Percentiles rank a stretch among this genome's conserved stretches.
Evolutionary conservation across 176 grass and related monocot species (phyloP).

Genomic region (Oryza coarctata): DNA sequence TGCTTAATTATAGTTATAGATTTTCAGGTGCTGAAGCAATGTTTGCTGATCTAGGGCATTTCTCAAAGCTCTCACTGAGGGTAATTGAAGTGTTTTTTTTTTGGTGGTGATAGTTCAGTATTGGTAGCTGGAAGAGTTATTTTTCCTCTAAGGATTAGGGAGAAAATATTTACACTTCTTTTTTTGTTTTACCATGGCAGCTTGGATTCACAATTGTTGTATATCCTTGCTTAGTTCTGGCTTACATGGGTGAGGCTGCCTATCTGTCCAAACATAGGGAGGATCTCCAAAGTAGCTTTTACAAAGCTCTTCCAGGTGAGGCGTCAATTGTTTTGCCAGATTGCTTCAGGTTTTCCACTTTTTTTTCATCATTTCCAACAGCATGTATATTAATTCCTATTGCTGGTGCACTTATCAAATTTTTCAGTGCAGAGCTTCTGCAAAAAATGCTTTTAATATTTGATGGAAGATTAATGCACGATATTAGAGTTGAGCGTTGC

Average conservation of each 20-base stretch:
- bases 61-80: constrained; percentile 80
- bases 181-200: constrained; percentile 48
- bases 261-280: constrained; percentile 82
- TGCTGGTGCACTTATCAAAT: too few relatives aligned
- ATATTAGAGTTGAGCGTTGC: too few relatives aligned
- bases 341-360: neutral
- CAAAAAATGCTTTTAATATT: too few relatives aligned
- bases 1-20: neutral
- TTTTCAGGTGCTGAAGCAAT: constrained; percentile 86
- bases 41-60: constrained; percentile 97
- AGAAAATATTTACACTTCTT: constrained; percentile 16
- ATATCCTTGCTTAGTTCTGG: constrained; percentile 85
- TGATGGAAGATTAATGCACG: too few relatives aligned
- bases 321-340: neutral
- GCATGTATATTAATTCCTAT: neutral
- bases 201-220: constrained; percentile 75
- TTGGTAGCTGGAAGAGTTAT: neutral
- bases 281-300: constrained; percentile 88
- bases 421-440: too few relatives aligned
- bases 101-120: neutral
- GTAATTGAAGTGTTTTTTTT: constrained; percentile 29
- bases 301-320: constrained; percentile 87
- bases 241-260: constrained; percentile 96
- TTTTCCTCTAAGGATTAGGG: neutral
- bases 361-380: neutral